Conservation (phyloP, 2,329 filamentous ascomycete species). For the Colletotrichum acutatum region DNA sequence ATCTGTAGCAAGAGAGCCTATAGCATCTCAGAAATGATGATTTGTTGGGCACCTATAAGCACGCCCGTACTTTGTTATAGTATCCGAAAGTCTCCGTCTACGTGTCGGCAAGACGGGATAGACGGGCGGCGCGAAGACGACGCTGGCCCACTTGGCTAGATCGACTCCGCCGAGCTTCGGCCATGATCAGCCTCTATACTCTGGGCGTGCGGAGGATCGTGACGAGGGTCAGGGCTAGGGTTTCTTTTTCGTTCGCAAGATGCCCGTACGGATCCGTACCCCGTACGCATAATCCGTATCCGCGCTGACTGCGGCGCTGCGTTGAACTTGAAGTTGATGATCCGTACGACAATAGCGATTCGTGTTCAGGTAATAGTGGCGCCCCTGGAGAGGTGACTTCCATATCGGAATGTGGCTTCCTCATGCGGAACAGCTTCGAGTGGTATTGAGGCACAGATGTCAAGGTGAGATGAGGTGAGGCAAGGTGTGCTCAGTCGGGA, state of each 20-base stretch:
- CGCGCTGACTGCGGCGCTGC: neutral
- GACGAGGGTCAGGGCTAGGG: conserved; percentile 31
- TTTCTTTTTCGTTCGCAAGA: conserved; percentile 4
- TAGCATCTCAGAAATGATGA: conserved; percentile 13
- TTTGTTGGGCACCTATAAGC: neutral
- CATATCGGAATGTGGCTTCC: conserved; percentile 1
- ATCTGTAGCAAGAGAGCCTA: conserved; percentile 3
- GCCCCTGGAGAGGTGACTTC: conserved; percentile 1
- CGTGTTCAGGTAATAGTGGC: conserved; percentile 10
- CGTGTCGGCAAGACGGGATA: conserved; percentile 18
- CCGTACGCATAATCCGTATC: neutral
- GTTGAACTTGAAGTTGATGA: conserved; percentile 34
- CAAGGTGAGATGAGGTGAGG: conserved; percentile 17
- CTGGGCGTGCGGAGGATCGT: conserved; percentile 27
- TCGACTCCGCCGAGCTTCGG: conserved; percentile 13
- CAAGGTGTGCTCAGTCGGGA: conserved; percentile 5
- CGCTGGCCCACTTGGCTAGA: conserved; percentile 16
- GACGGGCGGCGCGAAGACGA: conserved; percentile 16
- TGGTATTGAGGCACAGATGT: neutral
- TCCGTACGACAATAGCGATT: conserved; percentile 40
- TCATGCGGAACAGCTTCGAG: neutral
- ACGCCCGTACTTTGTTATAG: neutral
- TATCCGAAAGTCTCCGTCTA: neutral
- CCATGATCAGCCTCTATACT: conserved; percentile 27
- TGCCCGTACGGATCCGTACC: neutral